Evolutionary conservation across 2,329 filamentous ascomycete species (phyloP), one percentile per base, ranked within the genome.

Genomic region (Epichloe uncinata): DNA sequence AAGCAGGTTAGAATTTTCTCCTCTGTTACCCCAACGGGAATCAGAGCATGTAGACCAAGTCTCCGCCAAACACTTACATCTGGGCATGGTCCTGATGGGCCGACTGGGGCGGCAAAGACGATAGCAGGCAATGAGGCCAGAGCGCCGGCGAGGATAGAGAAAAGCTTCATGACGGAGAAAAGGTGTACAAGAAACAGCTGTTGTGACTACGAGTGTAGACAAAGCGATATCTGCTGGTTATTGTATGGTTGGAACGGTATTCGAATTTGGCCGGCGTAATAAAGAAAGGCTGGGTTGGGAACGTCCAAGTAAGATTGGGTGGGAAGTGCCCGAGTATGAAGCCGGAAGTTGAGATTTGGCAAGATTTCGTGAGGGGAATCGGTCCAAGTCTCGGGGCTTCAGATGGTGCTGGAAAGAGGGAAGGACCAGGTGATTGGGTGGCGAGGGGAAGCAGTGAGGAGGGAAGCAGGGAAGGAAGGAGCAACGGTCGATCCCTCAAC

Each of bases 1-100:
- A 20, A 16, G 12, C 5, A 3, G 3, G 33, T 55, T 2, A 53
- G 52, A 11, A 20, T 16, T 36, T n/a, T n/a, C 35, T n/a, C 15
- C 1, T 15, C 22, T 20, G 6, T n/a, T 3, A 2, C 26, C 26
- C 16, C 16, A 40, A 30, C 18, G 22, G 26, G 18, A 42, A 33
- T 45, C 18, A 36, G 15, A 47, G 5, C 8, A 30, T 9, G 8
- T 30, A 4, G 8, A 9, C 26, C 26, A 30, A 30, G 3, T 8
- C 9, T 4, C 26, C 8, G 26, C 26, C 20, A 11, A 22, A 20
- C 4, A 58, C 61, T 57, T 51, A 66, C 66, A 41, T 61, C 57
- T 15, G 64, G 52, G 48, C 66, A 68, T n/a, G 66, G 65, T 5
- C 65, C 65, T 4, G 42, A 57, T 36, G 66, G 64, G 7, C 62